Evolutionary conservation across 768 basidiomycete species (phyloP).

Genomic region (Boletus rubescentipes): DNA sequence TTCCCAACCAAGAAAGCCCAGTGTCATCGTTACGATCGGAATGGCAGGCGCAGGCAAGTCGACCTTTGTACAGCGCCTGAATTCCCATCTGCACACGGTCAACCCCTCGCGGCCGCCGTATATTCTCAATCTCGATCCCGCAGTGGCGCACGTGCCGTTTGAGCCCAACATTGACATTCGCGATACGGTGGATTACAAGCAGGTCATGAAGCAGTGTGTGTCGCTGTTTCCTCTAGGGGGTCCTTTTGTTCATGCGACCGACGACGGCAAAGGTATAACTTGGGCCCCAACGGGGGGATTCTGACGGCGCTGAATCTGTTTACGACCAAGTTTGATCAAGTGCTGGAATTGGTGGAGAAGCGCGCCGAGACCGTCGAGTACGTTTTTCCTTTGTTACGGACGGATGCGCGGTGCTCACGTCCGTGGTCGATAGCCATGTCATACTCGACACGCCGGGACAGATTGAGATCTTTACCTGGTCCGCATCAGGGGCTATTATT

Average conservation of each 20-base stretch:
- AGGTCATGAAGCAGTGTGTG: conserved; percentile 99
- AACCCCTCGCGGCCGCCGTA: conserved; percentile 77
- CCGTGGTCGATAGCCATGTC: conserved; percentile 62
- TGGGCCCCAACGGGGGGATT: conserved; percentile 98
- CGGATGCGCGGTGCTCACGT: neutral
- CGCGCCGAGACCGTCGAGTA: conserved; percentile 86
- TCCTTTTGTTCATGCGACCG: conserved; percentile 14
- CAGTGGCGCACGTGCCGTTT: conserved; percentile 87
- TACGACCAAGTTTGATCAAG: conserved; percentile 99
- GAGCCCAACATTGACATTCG: conserved; percentile 97
- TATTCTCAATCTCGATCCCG: conserved; percentile 96
- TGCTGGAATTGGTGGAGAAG: conserved; percentile 88
- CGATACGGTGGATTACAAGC: conserved; percentile 95
- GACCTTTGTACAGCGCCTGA: conserved; percentile 93
- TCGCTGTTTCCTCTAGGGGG: conserved; percentile 31
- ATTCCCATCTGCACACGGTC: conserved; percentile 80
- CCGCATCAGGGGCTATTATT: conserved; percentile 97
- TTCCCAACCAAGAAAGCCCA: conserved; percentile 50
- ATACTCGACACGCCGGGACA: conserved; percentile 98
- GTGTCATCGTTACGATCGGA: conserved; percentile 87
- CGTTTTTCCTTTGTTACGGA: conserved; percentile 30
- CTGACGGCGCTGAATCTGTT: conserved; percentile 96
- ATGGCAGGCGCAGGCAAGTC: conserved; percentile 99
- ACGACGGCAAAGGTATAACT: conserved; percentile 73
- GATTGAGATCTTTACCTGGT: conserved; percentile 99